Base-by-base conservation (phyloP, 2,329 filamentous ascomycete genomes). In the Aureobasidium vineae region DNA sequence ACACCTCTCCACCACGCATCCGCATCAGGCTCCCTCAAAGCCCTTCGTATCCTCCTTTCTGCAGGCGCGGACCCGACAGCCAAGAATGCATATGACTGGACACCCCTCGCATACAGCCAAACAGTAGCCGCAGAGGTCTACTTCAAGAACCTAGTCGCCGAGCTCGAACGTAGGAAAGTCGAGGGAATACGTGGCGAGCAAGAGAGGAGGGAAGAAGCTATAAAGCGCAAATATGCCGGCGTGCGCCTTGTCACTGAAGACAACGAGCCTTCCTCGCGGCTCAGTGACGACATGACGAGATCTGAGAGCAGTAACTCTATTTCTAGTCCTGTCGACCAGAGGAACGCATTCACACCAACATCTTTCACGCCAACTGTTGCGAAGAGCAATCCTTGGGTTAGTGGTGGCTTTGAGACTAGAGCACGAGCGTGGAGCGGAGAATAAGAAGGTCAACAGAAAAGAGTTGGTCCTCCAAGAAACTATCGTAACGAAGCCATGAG, bases 1-100 rank as follows among this genome's bases (percentile, higher is more conserved):
- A 96, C 91, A 2, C 90, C 91, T 0, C 81, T 96, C 50, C 92
- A 96, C 78, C 92, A 95, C 78, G 92, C 92, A 15, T 91, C 88
- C 72, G 89, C 89, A 53, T 90, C 90, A 72, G 92, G 92, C 1
- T 90, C 94, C 71, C 77, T 96, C 53, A 86, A 92, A 64, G 89
- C 91, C 0, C 79, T 96, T 65, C 83, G 92, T 50, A 89, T 92
- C 41, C 80, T 96, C 63, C 82, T 96, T 15, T 87, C 89, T 3
- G 90, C 90, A 0, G 92, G 92, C 13, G 91, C 92, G 0, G 88
- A 92, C 71, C 85, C 90, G 0, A 83, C 89, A 65, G 86, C 85
- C 65, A 83, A 83, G 70, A 96, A 96, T 74, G 80, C 86, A 2
- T 91, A 88, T 81, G 88, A 86, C 73, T 96, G 92, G 90, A 92